Evolutionary conservation across 2,329 filamentous ascomycete genomes (phyloP), one percentile per base, ranked within the genome.

Genomic region (Trematosphaeria pertusa): DNA sequence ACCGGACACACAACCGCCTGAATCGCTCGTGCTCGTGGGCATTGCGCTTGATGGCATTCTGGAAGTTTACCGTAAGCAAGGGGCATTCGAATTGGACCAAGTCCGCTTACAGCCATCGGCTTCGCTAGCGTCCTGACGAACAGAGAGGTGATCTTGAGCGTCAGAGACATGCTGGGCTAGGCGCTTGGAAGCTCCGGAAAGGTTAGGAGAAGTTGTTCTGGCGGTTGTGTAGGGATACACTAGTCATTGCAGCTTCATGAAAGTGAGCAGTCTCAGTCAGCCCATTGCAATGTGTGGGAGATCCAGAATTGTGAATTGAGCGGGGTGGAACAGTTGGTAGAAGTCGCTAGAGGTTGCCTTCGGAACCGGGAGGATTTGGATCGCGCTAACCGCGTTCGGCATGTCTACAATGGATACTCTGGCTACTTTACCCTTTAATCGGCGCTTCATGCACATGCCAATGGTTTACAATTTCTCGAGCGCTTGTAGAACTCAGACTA

Each of bases 21-120:
- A 88, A 88, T 9, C 80, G 77, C 43, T 87, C 83, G 77, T 88
- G 85, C 67, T 88, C 85, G 58, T 82, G 82, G 15, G 85, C 85
- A 72, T 87, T 84, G 43, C 77, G 77, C 70, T 87, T 88, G 68
- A 88, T 86, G 66, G 78, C 78, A 61, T 85, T 87, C 85, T 87
- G 51, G 12, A 7, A 6, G 21, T 18, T 22, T 12, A 17, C 10
- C 21, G 40, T 46, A 32, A 46, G 48, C 35, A 22, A 2, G 4
- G 14, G 4, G 21, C 28, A 20, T 40, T 14, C 4, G 10, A 3
- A 10, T 14, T 15, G 30, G 43, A 28, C 26, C 54, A 9, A 59
- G 50, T 24, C 7, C 15, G 71, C 79, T 60, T 77, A 87, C 85
- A 54, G 83, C 84, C 62, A 88, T 84, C 2, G 85, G 85, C 65